Conservation (phyloP, 208 protist genomes). For the Trypanosoma vivax region DNA sequence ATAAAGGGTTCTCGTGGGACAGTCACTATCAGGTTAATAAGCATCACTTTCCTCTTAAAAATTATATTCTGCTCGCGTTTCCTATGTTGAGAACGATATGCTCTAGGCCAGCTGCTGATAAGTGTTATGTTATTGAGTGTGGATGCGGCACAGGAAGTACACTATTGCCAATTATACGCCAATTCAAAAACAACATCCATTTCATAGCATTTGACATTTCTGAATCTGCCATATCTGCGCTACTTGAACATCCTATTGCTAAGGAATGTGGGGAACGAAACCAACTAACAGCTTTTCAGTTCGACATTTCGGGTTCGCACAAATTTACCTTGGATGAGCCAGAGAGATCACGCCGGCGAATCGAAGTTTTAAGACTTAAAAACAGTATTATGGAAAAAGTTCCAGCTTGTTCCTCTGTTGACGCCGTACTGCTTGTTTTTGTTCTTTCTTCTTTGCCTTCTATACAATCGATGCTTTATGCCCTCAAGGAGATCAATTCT, state of each 20-base stretch:
- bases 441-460: slow-evolving; percentile 67
- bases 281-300: slow-evolving; percentile 30
- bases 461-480: slow-evolving; percentile 44
- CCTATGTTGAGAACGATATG: slow-evolving; percentile 38
- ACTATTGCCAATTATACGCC: slow-evolving; percentile 53
- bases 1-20: slow-evolving; percentile 62
- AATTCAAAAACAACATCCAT: slow-evolving; percentile 26
- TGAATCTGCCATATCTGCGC: slow-evolving; percentile 30
- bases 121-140: slow-evolving; percentile 52
- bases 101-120: not conserved
- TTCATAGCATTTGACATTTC: slow-evolving; percentile 74
- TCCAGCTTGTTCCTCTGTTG: slow-evolving; percentile 16
- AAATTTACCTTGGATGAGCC: not conserved
- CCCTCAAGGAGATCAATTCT: slow-evolving; percentile 29
- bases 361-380: slow-evolving; percentile 17
- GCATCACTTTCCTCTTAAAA: slow-evolving; percentile 74
- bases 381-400: slow-evolving; percentile 10
- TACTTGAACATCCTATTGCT: slow-evolving; percentile 38
- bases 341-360: slow-evolving; percentile 17
- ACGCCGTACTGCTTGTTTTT: slow-evolving; percentile 71
- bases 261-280: slow-evolving; percentile 13
- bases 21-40: slow-evolving; percentile 39
- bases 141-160: slow-evolving; percentile 75
- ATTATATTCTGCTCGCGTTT: slow-evolving; percentile 75
- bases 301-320: slow-evolving; percentile 21